phyloP scores from a whole-genome alignment of 805 yeast species.

The Tetrapisispora taiwanensis region DNA sequence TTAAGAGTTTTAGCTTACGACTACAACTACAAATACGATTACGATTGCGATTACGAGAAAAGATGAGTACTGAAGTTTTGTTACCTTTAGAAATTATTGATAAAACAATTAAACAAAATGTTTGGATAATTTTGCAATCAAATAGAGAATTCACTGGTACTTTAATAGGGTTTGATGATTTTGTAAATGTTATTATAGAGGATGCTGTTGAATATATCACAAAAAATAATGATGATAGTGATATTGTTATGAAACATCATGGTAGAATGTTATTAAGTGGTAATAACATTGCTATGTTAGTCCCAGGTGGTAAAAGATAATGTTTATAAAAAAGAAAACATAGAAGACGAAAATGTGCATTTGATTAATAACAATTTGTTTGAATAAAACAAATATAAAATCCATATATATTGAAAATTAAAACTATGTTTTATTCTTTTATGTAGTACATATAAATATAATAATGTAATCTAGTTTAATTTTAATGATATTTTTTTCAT shows the following conservation, averaged over 20 bases:
- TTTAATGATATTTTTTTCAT: too few species aligned
- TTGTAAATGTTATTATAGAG: constrained; percentile 80
- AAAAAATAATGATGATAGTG: constrained; percentile 26
- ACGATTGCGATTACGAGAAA: too few species aligned
- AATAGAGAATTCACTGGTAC: constrained; percentile 80
- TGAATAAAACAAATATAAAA: background rate
- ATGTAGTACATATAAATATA: background rate
- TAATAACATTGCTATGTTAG: constrained; percentile 59
- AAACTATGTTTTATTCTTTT: background rate
- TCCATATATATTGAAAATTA: too few species aligned
- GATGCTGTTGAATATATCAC: constrained; percentile 38
- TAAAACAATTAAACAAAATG: constrained; percentile 69
- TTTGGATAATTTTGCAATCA: constrained; percentile 50
- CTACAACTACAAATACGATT: too few species aligned
- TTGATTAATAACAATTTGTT: background rate
- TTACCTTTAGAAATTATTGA: constrained; percentile 82
- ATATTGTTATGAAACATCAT: constrained; percentile 35
- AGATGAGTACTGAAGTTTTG: constrained; percentile 20
- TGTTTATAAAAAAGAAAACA: too few species aligned
- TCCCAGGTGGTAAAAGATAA: constrained; percentile 38
- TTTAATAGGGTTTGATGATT: constrained; percentile 88
- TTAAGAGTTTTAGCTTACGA: too few species aligned
- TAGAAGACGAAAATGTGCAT: background rate
- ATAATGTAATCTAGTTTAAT: background rate
- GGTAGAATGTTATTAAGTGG: constrained; percentile 63